Conservation (phyloP, 108 stramenopile species). For the Cyclotella distinguenda region DNA sequence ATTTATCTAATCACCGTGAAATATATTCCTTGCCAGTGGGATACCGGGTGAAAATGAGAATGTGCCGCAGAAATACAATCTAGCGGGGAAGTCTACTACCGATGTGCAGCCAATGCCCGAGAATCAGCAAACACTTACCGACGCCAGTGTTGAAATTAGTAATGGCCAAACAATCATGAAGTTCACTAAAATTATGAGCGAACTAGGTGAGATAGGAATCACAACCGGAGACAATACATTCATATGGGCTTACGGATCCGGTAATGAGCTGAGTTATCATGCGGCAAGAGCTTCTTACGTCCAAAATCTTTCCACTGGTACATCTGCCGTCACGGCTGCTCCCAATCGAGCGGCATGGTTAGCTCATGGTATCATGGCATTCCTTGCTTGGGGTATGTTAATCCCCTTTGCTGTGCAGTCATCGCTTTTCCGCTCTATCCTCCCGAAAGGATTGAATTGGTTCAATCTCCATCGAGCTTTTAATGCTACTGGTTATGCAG, state of each 20-base stretch:
- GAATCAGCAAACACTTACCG: constrained; percentile 59
- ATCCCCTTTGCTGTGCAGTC: constrained; percentile 60
- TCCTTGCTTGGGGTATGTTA: constrained; percentile 67
- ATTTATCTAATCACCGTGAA: not conserved
- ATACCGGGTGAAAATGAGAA: constrained; percentile 20
- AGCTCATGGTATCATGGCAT: constrained; percentile 62
- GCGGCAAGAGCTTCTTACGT: not conserved
- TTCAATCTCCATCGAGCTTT: constrained; percentile 35
- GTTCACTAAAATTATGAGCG: constrained; percentile 69
- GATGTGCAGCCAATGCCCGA: constrained; percentile 46
- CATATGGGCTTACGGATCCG: constrained; percentile 53
- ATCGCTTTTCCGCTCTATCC: constrained; percentile 44
- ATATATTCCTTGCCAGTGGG: constrained; percentile 9
- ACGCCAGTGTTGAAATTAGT: constrained; percentile 46
- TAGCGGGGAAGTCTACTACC: constrained; percentile 16
- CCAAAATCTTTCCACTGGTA: constrained; percentile 23
- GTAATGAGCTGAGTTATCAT: constrained; percentile 33
- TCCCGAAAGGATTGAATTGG: constrained; percentile 28
- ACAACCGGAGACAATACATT: constrained; percentile 49
- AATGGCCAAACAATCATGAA: constrained; percentile 50
- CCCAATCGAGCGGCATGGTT: constrained; percentile 46
- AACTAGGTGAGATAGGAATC: constrained; percentile 58
- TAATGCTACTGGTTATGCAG: constrained; percentile 17
- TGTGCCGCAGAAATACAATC: constrained; percentile 51
- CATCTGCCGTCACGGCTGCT: not conserved